These are phyloP conservation scores for Lolium rigidum DNA, from an alignment of 176 grass and related monocot genomes.

Conservation along the genomic window DNA sequence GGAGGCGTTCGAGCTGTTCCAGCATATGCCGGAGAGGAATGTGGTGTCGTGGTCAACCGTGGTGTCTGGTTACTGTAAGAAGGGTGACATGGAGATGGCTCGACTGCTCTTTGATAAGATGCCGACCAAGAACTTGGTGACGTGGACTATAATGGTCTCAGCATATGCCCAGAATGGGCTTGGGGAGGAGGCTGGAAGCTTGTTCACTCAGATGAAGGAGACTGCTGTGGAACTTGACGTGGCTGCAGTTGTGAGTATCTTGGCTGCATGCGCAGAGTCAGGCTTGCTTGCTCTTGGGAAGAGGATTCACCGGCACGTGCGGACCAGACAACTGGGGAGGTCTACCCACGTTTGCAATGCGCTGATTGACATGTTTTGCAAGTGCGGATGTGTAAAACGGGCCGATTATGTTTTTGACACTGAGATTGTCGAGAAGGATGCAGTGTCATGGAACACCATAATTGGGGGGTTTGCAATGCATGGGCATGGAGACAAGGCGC, in stretches of 20 bases:
- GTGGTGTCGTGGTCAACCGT: constrained; percentile 80
- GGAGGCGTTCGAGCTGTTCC: constrained; percentile 60
- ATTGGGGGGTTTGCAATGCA: constrained; percentile 84
- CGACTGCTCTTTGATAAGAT: constrained; percentile 69
- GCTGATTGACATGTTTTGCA: constrained; percentile 80
- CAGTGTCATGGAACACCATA: constrained; percentile 80
- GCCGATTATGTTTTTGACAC: constrained; percentile 68
- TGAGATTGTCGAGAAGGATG: constrained; percentile 60
- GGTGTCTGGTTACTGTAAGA: constrained; percentile 74
- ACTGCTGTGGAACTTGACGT: constrained; percentile 58
- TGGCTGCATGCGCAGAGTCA: constrained; percentile 76
- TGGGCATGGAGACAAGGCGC: constrained; percentile 61
- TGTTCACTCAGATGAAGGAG: constrained; percentile 71
- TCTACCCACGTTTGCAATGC: constrained; percentile 68
- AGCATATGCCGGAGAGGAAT: constrained; percentile 70
- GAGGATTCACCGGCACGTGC: constrained; percentile 65
- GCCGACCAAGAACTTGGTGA: constrained; percentile 75
- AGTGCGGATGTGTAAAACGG: constrained; percentile 68
- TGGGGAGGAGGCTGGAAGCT: constrained; percentile 51
- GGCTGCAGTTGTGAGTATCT: constrained; percentile 66
- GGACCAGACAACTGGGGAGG: constrained; percentile 45
- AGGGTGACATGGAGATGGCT: constrained; percentile 74
- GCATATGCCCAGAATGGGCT: constrained; percentile 64
- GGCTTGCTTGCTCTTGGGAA: constrained; percentile 69
- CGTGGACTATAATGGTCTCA: constrained; percentile 79